Conservation (phyloP, 1,284 basidiomycete species). For the Salmacisia buchloeana region DNA sequence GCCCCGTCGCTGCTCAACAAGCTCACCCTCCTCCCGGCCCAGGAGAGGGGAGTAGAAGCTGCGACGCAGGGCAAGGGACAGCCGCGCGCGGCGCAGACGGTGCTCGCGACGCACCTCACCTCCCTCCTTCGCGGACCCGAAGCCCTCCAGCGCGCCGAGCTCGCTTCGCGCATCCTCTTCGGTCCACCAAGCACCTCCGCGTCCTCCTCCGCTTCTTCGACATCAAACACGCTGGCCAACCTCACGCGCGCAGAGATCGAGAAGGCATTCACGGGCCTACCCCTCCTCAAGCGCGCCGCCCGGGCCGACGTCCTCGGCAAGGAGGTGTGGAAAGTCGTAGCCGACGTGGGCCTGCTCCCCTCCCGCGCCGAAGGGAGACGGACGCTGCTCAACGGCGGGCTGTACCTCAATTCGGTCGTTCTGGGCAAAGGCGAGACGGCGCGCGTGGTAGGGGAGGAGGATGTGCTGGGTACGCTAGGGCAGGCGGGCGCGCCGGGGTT, state of each 20-base stretch:
- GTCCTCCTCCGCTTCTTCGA: not conserved
- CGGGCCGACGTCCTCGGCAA: not conserved
- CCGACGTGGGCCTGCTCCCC: conserved; percentile 11
- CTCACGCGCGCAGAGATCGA: not conserved
- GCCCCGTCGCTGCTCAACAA: conserved; percentile 73
- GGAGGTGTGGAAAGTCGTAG: conserved; percentile 1
- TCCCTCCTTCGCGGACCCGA: not conserved
- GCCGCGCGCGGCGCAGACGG: not conserved
- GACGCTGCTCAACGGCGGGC: conserved; percentile 13
- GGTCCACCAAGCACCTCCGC: too few species aligned
- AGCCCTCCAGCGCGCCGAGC: not conserved
- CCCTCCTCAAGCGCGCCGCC: not conserved
- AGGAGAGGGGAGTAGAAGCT: not conserved
- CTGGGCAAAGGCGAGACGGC: not conserved
- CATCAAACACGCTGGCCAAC: not conserved
- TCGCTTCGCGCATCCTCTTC: conserved; percentile 5
- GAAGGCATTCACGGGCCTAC: not conserved
- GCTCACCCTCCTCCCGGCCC: conserved; percentile 69
- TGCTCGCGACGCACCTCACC: not conserved
- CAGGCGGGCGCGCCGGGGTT: not conserved
- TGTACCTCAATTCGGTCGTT: conserved; percentile 20
- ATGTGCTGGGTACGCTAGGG: not conserved
- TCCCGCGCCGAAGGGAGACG: conserved; percentile 20
- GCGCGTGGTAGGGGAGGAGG: not conserved
- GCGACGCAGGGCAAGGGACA: not conserved